Conservation (phyloP, 2,329 filamentous ascomycete species). For the Fusarium sarcochroum region DNA sequence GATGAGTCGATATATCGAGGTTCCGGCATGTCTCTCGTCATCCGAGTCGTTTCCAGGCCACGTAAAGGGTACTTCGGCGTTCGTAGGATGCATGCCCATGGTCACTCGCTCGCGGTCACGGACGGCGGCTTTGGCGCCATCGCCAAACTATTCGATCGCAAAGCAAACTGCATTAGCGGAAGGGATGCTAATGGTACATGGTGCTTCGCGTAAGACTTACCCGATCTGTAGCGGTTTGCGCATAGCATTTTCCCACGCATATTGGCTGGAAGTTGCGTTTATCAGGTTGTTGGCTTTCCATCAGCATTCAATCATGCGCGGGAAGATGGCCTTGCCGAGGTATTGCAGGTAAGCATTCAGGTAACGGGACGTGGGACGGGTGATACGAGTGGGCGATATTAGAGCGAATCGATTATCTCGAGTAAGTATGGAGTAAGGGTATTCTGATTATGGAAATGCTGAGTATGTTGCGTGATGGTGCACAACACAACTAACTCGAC, state of each 20-base stretch:
- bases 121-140: constrained; percentile 52
- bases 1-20: constrained; percentile 50
- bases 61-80: constrained; percentile 46
- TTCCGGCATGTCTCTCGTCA: constrained; percentile 35
- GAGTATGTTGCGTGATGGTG: constrained; percentile 25
- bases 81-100: constrained; percentile 43
- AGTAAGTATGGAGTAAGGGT: neutral
- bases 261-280: constrained; percentile 46
- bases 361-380: constrained; percentile 1
- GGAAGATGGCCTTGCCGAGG: constrained; percentile 33
- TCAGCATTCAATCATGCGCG: constrained; percentile 44
- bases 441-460: constrained; percentile 20
- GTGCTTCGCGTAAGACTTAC: constrained; percentile 45
- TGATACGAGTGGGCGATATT: neutral
- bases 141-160: constrained; percentile 53
- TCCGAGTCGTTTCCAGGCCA: constrained; percentile 50
- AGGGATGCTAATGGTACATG: neutral
- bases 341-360: constrained; percentile 40
- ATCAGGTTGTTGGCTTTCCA: constrained; percentile 43
- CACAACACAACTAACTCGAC: constrained; percentile 11
- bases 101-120: constrained; percentile 54
- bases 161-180: constrained; percentile 22
- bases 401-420: neutral
- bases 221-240: constrained; percentile 55
- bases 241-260: constrained; percentile 55